Evolutionary conservation across 768 basidiomycete species (phyloP), one percentile per base, ranked within the genome.

Genomic region (Tulasnella sp.): DNA sequence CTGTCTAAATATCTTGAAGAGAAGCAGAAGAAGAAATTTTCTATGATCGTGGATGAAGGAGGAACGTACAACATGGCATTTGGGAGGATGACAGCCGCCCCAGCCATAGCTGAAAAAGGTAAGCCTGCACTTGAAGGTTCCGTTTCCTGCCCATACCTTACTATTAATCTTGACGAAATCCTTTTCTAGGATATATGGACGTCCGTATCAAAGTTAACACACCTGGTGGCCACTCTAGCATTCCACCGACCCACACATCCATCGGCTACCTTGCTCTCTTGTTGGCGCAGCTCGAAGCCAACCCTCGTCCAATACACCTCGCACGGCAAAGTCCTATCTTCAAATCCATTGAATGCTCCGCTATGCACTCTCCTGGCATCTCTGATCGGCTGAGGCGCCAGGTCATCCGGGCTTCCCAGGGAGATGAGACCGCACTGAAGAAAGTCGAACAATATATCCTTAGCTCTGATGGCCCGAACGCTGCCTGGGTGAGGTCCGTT

Each of bases 1-100:
- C 85, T 91, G n/a, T 85, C 85, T 0, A 42, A 83, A 7, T 84
- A 86, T 58, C 84, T 98, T 72, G 82, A 87, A 3, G 88, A 86
- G 21, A 97, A 94, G 83, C 96, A 95, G 46, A 84, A 89, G 80
- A 85, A 95, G 82, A 89, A 90, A 5, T 91, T 95, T 83, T 90
- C 93, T 0, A 88, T 97, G 83, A 84, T 98, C 71, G 88, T 98
- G 44, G 97, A 98, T 83, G 97, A 98, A 87, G 96, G 96, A 44
- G 90, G 94, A 91, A 84, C 82, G 86, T 77, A 74, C 34, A 56
- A 74, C 84, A 19, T 36, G n/a, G 34, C 86, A 42, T 88, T 87
- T 78, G 92, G 91, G 8, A 86, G 87, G 16, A 84, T 90, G 18
- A 85, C 94, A 77, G 92, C 93, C 3, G 85, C 85, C 0, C 91